Evolutionary conservation across 805 yeast genomes (phyloP).

Genomic region (Candida bentonensis): DNA sequence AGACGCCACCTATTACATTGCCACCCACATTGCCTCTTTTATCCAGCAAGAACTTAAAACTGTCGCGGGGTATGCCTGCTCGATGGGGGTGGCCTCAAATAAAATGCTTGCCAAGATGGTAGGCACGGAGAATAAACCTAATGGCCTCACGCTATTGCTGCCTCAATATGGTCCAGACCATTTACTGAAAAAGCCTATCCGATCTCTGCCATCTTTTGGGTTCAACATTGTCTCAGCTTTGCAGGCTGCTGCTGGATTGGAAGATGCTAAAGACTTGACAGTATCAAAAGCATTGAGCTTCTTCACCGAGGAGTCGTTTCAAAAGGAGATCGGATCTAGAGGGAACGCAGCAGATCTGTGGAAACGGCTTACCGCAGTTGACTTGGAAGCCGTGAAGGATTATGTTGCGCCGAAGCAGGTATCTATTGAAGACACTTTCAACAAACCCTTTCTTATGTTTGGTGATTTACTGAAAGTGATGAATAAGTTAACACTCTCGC

Average conservation of each 20-base stretch:
- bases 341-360: conserved; percentile 6
- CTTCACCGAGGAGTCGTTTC: conserved; percentile 5
- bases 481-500: conserved; percentile 8
- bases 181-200: conserved; percentile 8
- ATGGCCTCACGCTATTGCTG: conserved; percentile 16
- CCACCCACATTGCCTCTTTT: conserved; percentile 16
- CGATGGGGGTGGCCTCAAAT: conserved; percentile 19
- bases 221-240: conserved; percentile 8
- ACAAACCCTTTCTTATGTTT: conserved; percentile 1
- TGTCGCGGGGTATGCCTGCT: conserved; percentile 17
- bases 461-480: conserved; percentile 6
- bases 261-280: neutral
- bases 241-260: neutral
- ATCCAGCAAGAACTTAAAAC: conserved; percentile 14
- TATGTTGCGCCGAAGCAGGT: conserved; percentile 12
- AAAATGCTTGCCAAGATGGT: conserved; percentile 19
- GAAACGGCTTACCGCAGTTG: conserved; percentile 2
- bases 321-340: conserved; percentile 5
- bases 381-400: neutral
- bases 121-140: conserved; percentile 18
- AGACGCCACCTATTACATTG: conserved; percentile 13
- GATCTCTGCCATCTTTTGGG: conserved; percentile 18
- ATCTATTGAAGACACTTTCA: conserved; percentile 19
- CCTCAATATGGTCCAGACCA: conserved; percentile 14
- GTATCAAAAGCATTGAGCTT: neutral